Base-by-base conservation (phyloP, 306 rosid genomes). In the Astragalus glycyphyllos region DNA sequence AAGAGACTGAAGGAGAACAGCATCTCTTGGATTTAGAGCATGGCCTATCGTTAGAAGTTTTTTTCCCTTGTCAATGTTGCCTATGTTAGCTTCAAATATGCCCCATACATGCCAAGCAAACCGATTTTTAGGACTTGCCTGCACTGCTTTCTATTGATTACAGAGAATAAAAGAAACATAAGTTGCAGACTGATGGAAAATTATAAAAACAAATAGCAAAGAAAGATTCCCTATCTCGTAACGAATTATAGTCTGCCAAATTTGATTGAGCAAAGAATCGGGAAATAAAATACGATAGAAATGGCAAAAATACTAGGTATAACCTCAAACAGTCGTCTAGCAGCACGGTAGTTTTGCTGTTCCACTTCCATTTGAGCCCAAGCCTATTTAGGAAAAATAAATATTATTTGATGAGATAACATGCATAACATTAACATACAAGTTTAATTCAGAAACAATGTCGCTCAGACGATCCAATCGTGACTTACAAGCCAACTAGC, bases 41-140 rank as follows among this genome's bases (percentile, higher is more conserved):
- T 90, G 98, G 12, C 97, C 98, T 58, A 93, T 93, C 90, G 74
- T 88, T 8, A 93, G 74, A 70, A 93, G 96, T 65, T 87, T 93
- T 74, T 77, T 87, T 81, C 92, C 98, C 84, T 80, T 85, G 12
- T 81, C 90, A 17, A 90, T 69, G 77, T 87, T 78, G 44, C 97
- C 98, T 35, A 77, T 4, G 12, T 83, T 90, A 26, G 97, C 88
- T 90, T 93, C 98, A 84, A 90, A 93, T 59, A 90, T 53, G n/a
- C 94, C 98, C 98, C 98, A 93, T 11, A 90, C 87, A 75, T 93
- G 98, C 98, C 98, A 93, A 37, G 96, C 81, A 78, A 87, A 90
- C 84, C 98, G 84, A 75, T 93, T 93, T 84, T 90, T 93, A 58
- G 98, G 98, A 81, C 98, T 93, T 38, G 97, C 94, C 75, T 90